Base-by-base conservation (phyloP, 2,329 filamentous ascomycete genomes). In the Aspergillus jensenii region DNA sequence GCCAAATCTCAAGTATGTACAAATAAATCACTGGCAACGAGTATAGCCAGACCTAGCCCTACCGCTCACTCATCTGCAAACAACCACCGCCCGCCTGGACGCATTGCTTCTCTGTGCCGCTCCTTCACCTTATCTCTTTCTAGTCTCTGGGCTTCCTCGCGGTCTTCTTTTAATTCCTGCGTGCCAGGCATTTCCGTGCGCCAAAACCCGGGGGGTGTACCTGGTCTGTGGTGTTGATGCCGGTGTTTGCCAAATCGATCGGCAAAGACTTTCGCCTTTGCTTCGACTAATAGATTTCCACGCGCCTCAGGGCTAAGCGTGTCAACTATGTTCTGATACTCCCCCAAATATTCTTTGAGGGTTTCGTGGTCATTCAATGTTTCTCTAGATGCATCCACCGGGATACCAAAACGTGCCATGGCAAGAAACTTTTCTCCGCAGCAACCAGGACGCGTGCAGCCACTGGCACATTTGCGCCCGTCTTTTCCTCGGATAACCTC, bases 201-300 rank as follows among this genome's bases (percentile, higher is more conserved):
- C 95, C 95, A 99, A 71, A 91, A 98, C 0, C 92, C 93, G 2
- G 91, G 91, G 12, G 95, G 93, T 9, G 89, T 91, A 45, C 78
- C 81, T 61, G 84, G 82, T 51, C 91, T 84, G 59, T 87, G 84
- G 73, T 89, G 92, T 27, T 86, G 82, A 65, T 93, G 84, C 56
- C 89, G 83, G 74, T 97, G 93, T 70, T 83, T 91, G 6, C 92
- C 92, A 71, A 85, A 86, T 60, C 84, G 83, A 68, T 93, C 87
- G 1, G 93, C 89, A 62, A 96, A 78, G 49, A 87, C 81, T 68
- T 86, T 84, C 0, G 87, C 88, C 68, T 88, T 88, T 12, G 93
- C 93, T 68, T 92, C 84, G n/a, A 91, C 66, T 72, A 96, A 83
- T 19, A 90, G 69, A 58, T 88, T 83, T 40, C 85, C 78, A 63